Evolutionary conservation across 139 green algal species (phyloP).

Genomic region (Nannochloris sp.): DNA sequence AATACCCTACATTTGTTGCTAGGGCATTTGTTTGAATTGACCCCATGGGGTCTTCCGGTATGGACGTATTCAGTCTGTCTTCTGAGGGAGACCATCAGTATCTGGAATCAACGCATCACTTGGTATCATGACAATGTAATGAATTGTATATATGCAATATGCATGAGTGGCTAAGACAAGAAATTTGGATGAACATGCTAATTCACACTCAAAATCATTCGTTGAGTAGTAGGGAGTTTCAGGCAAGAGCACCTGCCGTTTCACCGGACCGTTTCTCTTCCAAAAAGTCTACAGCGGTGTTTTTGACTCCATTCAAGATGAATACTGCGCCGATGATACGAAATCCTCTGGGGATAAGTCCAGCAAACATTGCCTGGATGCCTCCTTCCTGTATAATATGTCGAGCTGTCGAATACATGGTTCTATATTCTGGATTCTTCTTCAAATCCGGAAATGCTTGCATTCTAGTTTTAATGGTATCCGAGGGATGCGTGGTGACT

Average conservation of each 20-base stretch:
- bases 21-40: no score
- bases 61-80: no score
- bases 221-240: no score
- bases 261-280: neutral
- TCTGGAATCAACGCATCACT: no score
- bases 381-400: constrained; percentile 18
- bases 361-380: constrained; percentile 16
- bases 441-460: constrained; percentile 33
- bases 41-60: no score
- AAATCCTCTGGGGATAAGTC: constrained; percentile 16
- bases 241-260: no score
- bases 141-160: neutral
- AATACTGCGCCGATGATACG: constrained; percentile 26
- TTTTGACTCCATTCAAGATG: constrained; percentile 22
- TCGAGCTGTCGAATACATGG: constrained; percentile 7
- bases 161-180: neutral
- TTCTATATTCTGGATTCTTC: constrained; percentile 17
- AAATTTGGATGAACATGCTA: neutral
- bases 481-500: constrained; percentile 65
- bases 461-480: constrained; percentile 85
- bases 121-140: no score
- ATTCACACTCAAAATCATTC: no score
- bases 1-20: no score
- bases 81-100: no score
- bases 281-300: constrained; percentile 4